Percentiles rank a stretch among this genome's conserved stretches.
Conservation (phyloP, 257 asterid genomes). For the Datura wrightii region DNA sequence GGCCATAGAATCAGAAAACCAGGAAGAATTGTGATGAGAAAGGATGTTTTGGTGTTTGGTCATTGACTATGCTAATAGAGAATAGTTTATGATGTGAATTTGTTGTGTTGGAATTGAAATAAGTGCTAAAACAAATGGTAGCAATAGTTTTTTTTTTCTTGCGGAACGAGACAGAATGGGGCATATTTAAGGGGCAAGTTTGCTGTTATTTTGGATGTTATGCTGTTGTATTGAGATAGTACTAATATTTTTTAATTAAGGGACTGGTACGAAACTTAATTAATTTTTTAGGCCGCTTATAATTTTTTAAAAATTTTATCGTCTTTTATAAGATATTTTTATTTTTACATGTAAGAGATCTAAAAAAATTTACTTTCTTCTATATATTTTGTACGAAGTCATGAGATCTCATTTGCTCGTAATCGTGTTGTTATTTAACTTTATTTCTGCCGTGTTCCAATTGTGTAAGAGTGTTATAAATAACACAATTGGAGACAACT, state of each 20-base stretch:
- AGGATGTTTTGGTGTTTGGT: slow-evolving; percentile 28
- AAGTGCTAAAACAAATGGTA: slow-evolving; percentile 42
- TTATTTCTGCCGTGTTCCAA: slow-evolving; percentile 31
- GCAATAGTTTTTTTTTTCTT: slow-evolving; percentile 37
- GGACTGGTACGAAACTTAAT: too few relatives aligned
- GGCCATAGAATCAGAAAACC: slow-evolving; percentile 44
- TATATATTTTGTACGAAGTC: too few relatives aligned
- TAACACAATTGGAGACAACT: slow-evolving; percentile 2
- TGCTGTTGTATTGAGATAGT: slow-evolving; percentile 53
- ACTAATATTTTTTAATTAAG: slow-evolving; percentile 17
- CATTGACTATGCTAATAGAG: slow-evolving; percentile 38
- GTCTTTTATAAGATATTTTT: too few relatives aligned
- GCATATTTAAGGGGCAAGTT: slow-evolving; percentile 58
- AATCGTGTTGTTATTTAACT: slow-evolving; percentile 21
- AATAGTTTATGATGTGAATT: slow-evolving; percentile 28
- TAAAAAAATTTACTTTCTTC: too few relatives aligned
- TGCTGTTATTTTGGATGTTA: slow-evolving; percentile 76
- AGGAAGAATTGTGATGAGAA: slow-evolving; percentile 27
- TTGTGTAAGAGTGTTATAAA: slow-evolving; percentile 26
- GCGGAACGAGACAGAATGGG: slow-evolving; percentile 53
- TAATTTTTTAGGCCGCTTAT: too few relatives aligned
- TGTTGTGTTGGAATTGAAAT: slow-evolving; percentile 31
- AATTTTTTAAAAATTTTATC: too few relatives aligned
- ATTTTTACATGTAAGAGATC: too few relatives aligned
- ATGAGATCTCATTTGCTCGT: neutral